Evolutionary conservation across 257 asterid species (phyloP).

Genomic region (Echium plantagineum): DNA sequence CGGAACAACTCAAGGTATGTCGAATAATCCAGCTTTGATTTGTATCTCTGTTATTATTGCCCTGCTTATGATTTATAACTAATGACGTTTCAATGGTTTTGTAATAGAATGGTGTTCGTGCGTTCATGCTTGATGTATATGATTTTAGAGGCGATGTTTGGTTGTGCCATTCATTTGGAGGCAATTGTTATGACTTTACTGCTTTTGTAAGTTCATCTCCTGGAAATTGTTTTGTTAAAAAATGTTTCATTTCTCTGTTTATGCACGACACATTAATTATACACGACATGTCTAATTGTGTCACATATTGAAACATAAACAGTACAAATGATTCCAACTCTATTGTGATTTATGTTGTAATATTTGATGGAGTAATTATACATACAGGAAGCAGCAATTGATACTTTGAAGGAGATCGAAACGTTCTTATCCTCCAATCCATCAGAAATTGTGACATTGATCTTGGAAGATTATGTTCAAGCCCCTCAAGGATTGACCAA

Average conservation of each 20-base stretch:
- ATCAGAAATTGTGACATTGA: slow-evolving; percentile 63
- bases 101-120: slow-evolving; percentile 73
- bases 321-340: too few species aligned
- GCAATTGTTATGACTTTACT: slow-evolving; percentile 61
- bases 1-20: slow-evolving; percentile 64
- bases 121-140: slow-evolving; percentile 71
- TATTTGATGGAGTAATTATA: not conserved
- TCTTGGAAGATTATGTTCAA: slow-evolving; percentile 73
- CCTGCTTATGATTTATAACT: not conserved
- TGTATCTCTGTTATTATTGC: too few species aligned
- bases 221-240: not conserved
- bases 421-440: slow-evolving; percentile 55
- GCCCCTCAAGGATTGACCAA: slow-evolving; percentile 58
- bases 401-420: slow-evolving; percentile 52
- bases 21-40: not conserved
- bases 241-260: not conserved
- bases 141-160: slow-evolving; percentile 60
- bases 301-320: too few species aligned
- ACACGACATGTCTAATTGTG: too few species aligned
- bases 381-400: slow-evolving; percentile 42
- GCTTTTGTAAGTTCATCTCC: slow-evolving; percentile 38
- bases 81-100: not conserved
- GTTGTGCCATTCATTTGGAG: slow-evolving; percentile 89
- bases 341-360: not conserved
- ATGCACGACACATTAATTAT: too few species aligned